phyloP scores from a whole-genome alignment of 768 basidiomycete genomes.

The Collybiopsis luxurians region DNA sequence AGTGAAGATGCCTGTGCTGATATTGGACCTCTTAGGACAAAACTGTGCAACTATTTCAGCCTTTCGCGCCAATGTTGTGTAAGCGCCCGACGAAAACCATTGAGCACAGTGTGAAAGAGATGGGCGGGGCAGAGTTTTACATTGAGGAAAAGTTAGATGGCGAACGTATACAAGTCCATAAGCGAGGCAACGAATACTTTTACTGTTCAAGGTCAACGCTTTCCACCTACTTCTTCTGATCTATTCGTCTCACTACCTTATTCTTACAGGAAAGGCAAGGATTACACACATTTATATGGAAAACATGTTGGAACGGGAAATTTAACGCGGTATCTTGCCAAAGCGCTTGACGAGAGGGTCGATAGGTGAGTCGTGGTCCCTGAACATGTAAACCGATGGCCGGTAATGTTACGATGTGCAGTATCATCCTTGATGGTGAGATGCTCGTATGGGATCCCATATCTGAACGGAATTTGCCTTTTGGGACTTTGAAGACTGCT shows the following conservation, averaged over 20 bases:
- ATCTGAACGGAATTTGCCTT: slow-evolving; percentile 83
- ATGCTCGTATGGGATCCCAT: slow-evolving; percentile 98
- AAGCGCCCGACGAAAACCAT: slow-evolving; percentile 81
- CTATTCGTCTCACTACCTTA: neutral
- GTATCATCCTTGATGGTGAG: slow-evolving; percentile 94
- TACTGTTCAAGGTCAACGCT: slow-evolving; percentile 80
- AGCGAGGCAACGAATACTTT: slow-evolving; percentile 85
- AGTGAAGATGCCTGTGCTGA: neutral
- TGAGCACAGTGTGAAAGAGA: slow-evolving; percentile 80
- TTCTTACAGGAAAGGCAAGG: slow-evolving; percentile 73
- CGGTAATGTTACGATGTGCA: slow-evolving; percentile 27
- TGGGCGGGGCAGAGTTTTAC: slow-evolving; percentile 76
- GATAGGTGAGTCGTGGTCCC: slow-evolving; percentile 72
- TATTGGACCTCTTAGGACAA: slow-evolving; percentile 60
- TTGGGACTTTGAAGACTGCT: slow-evolving; percentile 92
- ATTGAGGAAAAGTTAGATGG: slow-evolving; percentile 99
- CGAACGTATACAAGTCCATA: slow-evolving; percentile 95
- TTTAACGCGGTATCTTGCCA: slow-evolving; percentile 82
- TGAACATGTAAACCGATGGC: no score
- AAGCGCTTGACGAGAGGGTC: slow-evolving; percentile 71
- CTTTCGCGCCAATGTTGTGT: slow-evolving; percentile 95
- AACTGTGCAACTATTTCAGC: slow-evolving; percentile 73
- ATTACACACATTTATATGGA: slow-evolving; percentile 91
- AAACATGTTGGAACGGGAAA: slow-evolving; percentile 79
- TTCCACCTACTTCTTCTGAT: slow-evolving; percentile 6